Percentiles rank a stretch among this genome's conserved stretches.
Conservation (phyloP, 768 basidiomycete species). For the Guyanaporus albipodus region DNA sequence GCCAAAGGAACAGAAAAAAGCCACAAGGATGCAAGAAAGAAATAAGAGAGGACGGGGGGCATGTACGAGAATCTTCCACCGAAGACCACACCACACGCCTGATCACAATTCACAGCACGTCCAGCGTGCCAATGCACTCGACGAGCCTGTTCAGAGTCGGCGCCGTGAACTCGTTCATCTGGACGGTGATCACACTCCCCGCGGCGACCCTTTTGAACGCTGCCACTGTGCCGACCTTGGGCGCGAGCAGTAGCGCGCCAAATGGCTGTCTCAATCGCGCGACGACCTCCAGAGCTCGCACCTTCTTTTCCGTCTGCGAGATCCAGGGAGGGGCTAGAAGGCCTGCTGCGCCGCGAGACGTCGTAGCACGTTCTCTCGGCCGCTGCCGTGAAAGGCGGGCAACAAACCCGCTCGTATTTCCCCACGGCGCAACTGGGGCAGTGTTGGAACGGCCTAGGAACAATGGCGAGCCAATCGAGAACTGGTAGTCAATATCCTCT, state of each 20-base stretch:
- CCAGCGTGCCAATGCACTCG: background rate
- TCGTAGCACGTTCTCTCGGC: too few relatives aligned
- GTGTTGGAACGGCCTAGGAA: background rate
- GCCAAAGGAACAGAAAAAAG: too few relatives aligned
- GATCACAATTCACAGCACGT: constrained; percentile 13
- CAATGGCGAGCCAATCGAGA: background rate
- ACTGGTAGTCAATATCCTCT: background rate
- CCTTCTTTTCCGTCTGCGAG: background rate
- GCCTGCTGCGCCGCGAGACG: background rate
- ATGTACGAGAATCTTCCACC: too few relatives aligned
- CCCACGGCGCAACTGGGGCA: background rate
- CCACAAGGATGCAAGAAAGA: too few relatives aligned
- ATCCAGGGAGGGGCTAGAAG: background rate
- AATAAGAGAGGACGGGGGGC: too few relatives aligned
- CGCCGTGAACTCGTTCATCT: constrained; percentile 2
- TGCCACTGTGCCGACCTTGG: background rate
- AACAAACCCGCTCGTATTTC: background rate
- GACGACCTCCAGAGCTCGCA: background rate
- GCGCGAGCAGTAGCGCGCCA: constrained; percentile 1
- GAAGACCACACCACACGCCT: too few relatives aligned
- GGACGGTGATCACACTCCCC: constrained; percentile 6
- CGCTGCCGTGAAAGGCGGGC: too few relatives aligned
- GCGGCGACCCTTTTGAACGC: constrained; percentile 10
- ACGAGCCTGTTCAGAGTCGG: constrained; percentile 1
- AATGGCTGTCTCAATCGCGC: background rate